Base-by-base conservation (phyloP, 345 rosid genomes). In the Aethionema arabicum region DNA sequence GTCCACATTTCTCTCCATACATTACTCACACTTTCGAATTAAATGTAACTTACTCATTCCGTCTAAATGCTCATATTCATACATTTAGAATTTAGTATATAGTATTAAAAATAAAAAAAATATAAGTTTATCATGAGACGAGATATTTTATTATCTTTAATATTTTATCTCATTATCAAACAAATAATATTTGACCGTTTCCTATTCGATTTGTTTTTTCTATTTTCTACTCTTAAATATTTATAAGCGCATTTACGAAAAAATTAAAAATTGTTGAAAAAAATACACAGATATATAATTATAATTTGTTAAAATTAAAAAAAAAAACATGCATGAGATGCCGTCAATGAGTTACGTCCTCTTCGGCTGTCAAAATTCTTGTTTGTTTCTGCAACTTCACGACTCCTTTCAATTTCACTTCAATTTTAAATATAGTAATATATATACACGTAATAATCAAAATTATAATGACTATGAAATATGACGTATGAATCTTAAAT, bases 1-100 rank as follows among this genome's bases (percentile, higher is more conserved):
- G 70, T 16, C 1, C 10, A 9, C 44, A 2, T 72, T 59, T 32
- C 0, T 44, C 38, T 59, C 75, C 75, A 72, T 59, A 31, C 61
- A 21, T 52, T 71, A 21, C 2, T 50, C 45, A 8, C 36, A 49
- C 48, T 58, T 58, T 27, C 8, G 8, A 43, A 52, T 48, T 32
- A 33, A 12, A 15, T n/a, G 10, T 3, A 31, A 6, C 32, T 43
- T 59, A 8, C n/a, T 49, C 31, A 50, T 58, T 59, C 36, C n/a
- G 56, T 47, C n/a, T 12, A 58, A 7, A 13, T 6, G 2, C 32
- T 5, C 54, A 39, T 6, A 46, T 12, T n/a, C n/a, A 37, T 6
- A n/a, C 46, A 14, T 57, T 49, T 67, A 58, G 45, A 49, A 48
- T 8, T 13, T 56, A 42, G 37, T 50, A 46, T 48, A 29, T 12